Conservation (phyloP, 257 asterid species). For the Coffea canephora region DNA sequence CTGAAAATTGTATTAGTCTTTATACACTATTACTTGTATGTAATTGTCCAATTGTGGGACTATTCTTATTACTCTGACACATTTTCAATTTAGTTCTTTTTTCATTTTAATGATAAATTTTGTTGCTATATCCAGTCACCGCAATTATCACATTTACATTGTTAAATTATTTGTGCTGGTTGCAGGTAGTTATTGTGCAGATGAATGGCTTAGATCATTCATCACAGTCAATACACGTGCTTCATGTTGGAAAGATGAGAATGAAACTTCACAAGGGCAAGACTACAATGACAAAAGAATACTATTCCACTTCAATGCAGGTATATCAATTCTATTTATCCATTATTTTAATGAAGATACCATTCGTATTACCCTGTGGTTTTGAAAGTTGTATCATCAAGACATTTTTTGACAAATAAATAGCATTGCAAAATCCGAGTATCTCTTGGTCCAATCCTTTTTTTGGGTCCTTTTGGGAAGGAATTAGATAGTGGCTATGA, state of each 20-base stretch:
- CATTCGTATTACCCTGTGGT: neutral
- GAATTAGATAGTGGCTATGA: neutral
- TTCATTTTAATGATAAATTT: neutral
- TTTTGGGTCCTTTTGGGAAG: neutral
- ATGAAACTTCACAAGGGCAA: constrained; percentile 78
- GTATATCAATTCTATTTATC: constrained; percentile 26
- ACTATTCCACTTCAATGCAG: constrained; percentile 90
- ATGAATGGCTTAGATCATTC: constrained; percentile 68
- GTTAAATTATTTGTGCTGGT: constrained; percentile 4
- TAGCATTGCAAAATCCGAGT: no score
- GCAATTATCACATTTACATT: neutral
- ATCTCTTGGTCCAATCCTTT: no score
- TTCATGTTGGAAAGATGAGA: constrained; percentile 89
- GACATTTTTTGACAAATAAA: neutral
- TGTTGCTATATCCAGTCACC: neutral
- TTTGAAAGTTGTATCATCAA: neutral
- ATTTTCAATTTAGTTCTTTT: neutral
- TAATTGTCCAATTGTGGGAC: neutral
- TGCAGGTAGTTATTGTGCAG: constrained; percentile 78
- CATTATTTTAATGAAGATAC: no score
- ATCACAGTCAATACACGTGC: constrained; percentile 65
- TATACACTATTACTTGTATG: neutral
- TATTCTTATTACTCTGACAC: neutral
- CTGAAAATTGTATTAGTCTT: neutral
- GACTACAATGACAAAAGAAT: constrained; percentile 67